Conservation (phyloP, 106 monocot species). For the Dioscorea dumetorum region DNA sequence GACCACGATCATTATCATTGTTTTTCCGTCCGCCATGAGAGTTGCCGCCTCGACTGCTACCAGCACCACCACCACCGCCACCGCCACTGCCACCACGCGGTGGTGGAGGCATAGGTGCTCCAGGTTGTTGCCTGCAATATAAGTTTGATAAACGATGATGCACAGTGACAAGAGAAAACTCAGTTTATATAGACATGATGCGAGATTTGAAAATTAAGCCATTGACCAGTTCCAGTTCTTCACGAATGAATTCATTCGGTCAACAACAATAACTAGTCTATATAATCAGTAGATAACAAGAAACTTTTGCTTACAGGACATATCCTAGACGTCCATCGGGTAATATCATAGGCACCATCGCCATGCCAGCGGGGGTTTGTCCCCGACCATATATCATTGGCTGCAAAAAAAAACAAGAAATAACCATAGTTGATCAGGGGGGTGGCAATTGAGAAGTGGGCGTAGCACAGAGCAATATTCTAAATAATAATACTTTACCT, state of each 20-base stretch:
- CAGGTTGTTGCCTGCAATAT: constrained; percentile 42
- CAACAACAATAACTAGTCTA: too few species aligned
- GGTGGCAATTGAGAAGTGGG: too few species aligned
- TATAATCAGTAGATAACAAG: neutral
- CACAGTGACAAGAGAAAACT: too few species aligned
- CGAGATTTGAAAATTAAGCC: too few species aligned
- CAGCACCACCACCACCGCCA: too few species aligned
- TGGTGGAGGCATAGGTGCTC: constrained; percentile 9
- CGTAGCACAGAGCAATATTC: neutral
- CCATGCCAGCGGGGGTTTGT: constrained; percentile 29
- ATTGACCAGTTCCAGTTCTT: too few species aligned
- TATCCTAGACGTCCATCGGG: constrained; percentile 81
- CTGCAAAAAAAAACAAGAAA: constrained; percentile 9
- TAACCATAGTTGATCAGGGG: too few species aligned
- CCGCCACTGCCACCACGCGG: constrained; percentile 4
- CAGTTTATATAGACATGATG: too few species aligned
- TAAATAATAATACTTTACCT: constrained; percentile 17
- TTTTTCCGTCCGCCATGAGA: constrained; percentile 13
- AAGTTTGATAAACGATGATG: too few species aligned
- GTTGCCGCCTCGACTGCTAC: constrained; percentile 6
- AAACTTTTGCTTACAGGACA: constrained; percentile 50
- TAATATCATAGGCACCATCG: constrained; percentile 69
- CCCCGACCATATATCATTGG: constrained; percentile 57
- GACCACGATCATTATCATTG: constrained; percentile 12
- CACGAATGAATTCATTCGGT: too few species aligned